Base-by-base conservation (phyloP, 108 stramenopile genomes). In the Pinguiococcus pyrenoidosus region DNA sequence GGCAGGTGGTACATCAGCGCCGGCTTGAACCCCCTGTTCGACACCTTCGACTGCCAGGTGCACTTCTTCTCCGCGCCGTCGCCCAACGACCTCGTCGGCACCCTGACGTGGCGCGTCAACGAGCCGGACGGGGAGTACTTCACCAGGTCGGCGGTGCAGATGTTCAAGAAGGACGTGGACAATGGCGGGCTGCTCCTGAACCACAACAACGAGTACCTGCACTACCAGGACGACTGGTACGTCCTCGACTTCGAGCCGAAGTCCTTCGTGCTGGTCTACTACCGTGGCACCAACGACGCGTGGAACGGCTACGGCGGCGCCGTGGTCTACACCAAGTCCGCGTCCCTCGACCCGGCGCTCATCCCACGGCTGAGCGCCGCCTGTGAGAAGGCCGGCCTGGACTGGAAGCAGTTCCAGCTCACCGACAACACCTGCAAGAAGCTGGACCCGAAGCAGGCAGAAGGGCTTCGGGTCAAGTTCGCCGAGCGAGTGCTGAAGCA, bases 181-280 rank as follows among this genome's bases (percentile, higher is more conserved):
- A 68, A 83, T 45, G 84, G 85, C 4, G 66, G 51, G 10, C 41
- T 83, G 41, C 60, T 93, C 57, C 69, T 84, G 62, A 93, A 93
- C 70, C 85, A 93, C 54, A 87, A 93, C 53, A 93, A 93, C 66
- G 92, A 93, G 43, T 93, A 87, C 68, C 72, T 93, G 43, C 88
- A 93, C 59, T 93, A 93, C 64, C 66, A 86, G 23, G 92, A 93
- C 54, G 88, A 90, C 56, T 93, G 92, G 92, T 93, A 87, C 68
- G 73, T 93, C 50, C 58, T 93, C 26, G 92, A 94, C 58, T 83
- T 75, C 43, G 89, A 82, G 38, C 56, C 51, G 1, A 79, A 87
- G 24, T 80, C 81, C 18, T 90, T 90, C 72, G 87, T 87, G 32
- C 82, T 89, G 49, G 80, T 94, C 14, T 89, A 87, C 47, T 94